These are phyloP conservation scores for Salvia splendens DNA, from an alignment of 257 asterid species.

Conservation along the genomic window DNA sequence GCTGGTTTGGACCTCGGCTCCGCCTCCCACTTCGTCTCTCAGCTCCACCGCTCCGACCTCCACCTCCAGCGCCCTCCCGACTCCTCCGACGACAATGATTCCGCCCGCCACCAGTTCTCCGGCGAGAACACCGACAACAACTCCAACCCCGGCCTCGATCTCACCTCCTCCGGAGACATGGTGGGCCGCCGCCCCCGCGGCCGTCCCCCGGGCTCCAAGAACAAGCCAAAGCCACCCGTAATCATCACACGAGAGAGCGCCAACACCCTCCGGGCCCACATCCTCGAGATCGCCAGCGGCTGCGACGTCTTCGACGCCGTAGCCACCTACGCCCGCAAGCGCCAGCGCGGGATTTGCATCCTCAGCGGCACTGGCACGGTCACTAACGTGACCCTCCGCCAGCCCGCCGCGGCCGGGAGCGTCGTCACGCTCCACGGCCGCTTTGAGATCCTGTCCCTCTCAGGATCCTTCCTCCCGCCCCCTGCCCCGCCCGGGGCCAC, in stretches of 20 bases:
- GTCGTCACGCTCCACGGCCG: constrained; percentile 76
- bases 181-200: constrained; percentile 53
- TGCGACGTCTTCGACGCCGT: constrained; percentile 83
- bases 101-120: constrained; percentile 39
- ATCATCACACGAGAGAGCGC: constrained; percentile 87
- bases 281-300: constrained; percentile 71
- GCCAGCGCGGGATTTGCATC: constrained; percentile 78
- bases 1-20: constrained; percentile 57
- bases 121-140: constrained; percentile 25
- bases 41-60: constrained; percentile 39
- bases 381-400: constrained; percentile 72
- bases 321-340: constrained; percentile 64
- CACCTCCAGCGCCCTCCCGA: constrained; percentile 25
- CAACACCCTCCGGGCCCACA: constrained; percentile 88
- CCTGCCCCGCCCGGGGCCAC: constrained; percentile 97
- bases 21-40: constrained; percentile 42
- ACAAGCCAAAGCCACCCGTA: constrained; percentile 78
- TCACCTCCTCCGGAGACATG: constrained; percentile 39
- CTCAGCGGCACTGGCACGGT: constrained; percentile 82
- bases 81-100: constrained; percentile 39
- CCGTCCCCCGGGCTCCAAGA: constrained; percentile 85
- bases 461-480: constrained; percentile 85
- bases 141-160: too few relatives aligned
- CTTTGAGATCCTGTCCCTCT: constrained; percentile 68
- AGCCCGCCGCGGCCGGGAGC: constrained; percentile 68